A percentile compares a stretch with the other conserved stretches of the same genome.
phyloP scores from a whole-genome alignment of 2,329 filamentous ascomycete species.

The Ophiocordyceps robertsii region DNA sequence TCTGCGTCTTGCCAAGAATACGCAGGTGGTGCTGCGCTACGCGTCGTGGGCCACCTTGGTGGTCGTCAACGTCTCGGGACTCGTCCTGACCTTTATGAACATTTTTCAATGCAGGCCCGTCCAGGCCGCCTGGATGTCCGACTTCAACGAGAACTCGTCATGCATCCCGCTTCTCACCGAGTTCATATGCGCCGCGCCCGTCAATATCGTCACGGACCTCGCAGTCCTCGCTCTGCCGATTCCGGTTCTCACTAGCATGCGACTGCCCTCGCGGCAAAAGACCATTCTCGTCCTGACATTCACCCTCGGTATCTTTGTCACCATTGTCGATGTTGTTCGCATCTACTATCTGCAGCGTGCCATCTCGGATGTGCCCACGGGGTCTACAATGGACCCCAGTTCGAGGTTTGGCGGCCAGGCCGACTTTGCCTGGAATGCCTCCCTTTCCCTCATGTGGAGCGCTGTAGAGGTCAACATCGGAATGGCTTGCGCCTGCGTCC shows the following conservation, averaged over 20 bases:
- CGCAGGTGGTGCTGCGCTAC: conserved; percentile 61
- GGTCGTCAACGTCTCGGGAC: conserved; percentile 66
- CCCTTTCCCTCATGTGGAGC: conserved; percentile 84
- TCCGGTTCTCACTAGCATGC: conserved; percentile 77
- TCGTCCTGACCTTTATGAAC: conserved; percentile 73
- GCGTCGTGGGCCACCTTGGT: conserved; percentile 69
- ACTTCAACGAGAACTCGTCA: conserved; percentile 15
- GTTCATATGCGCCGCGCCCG: conserved; percentile 64
- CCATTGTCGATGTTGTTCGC: conserved; percentile 75
- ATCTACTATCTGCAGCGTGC: conserved; percentile 83
- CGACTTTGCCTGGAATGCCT: conserved; percentile 60
- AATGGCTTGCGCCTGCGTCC: conserved; percentile 85
- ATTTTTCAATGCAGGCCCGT: conserved; percentile 76
- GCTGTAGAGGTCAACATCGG: conserved; percentile 83
- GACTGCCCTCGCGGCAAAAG: conserved; percentile 73
- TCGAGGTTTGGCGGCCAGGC: conserved; percentile 36
- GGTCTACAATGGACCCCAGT: conserved; percentile 19
- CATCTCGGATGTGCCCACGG: conserved; percentile 27
- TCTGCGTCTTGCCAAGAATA: conserved; percentile 65
- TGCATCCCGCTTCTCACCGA: conserved; percentile 48
- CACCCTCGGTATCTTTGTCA: conserved; percentile 73
- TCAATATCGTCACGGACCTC: conserved; percentile 86
- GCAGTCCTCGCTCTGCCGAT: conserved; percentile 80
- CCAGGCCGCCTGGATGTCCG: conserved; percentile 48
- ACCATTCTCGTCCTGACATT: conserved; percentile 79